Base-by-base conservation (phyloP, 352 stramenopile genomes). In the Aphanomyces stellatus region DNA sequence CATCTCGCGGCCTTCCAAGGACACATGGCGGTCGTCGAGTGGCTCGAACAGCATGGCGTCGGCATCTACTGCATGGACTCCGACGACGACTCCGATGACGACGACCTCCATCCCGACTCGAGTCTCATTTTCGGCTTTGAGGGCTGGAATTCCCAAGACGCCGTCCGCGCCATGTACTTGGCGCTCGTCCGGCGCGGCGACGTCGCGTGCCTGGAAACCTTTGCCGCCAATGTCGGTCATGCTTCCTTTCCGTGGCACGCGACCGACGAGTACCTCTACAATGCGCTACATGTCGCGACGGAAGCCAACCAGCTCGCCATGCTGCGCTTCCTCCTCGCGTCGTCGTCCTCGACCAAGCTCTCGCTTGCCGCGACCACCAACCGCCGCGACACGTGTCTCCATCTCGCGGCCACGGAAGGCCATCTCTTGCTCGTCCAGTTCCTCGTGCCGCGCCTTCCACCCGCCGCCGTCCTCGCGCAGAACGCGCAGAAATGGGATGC, bases 1-100 rank as follows among this genome's bases (percentile, higher is more conserved):
- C 55, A 64, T 27, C 37, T 64, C 19, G 55, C 55, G 4, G 55
- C 55, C 15, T 64, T 64, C 40, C 55, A 64, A 51, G 55, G 55
- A 10, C 55, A 64, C 35, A 10, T 19, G 19, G 33, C 33, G 5
- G 55, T 64, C 35, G 55, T 64, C 6, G 17, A 15, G 6, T 64
- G 55, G 55, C 55, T 64, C 4, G 55, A 64, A 35, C 5, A 64
- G 10, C 55, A 64, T 22, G 55, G 55, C 25, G 55, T 64, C n/a
- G 35, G 22, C 19, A 64, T 64, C 30, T 46, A 27, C 19, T 25
- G 34, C 10, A 35, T 31, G 17, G 24, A 35, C 2, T 22, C 24
- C 5, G 55, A 51, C 37, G 28, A 15, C 13, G 34, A 64, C 22
- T 22, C 28, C 17, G 31, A 48, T 51, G 22, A 19, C 25, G 55